Base-by-base conservation (phyloP, 805 yeast species). In the Nakazawaea populi region DNA sequence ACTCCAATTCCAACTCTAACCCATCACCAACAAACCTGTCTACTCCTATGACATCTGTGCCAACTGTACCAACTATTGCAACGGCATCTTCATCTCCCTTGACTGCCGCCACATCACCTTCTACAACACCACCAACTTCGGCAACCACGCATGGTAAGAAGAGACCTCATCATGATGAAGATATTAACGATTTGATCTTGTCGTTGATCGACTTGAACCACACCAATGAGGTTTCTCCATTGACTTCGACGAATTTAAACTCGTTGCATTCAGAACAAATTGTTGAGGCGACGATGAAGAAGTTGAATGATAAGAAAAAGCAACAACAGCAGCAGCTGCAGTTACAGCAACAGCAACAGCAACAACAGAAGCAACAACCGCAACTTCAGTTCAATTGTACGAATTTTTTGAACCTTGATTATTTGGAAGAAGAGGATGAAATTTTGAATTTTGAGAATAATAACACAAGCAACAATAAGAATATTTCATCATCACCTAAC, bases 181-280 rank as follows among this genome's bases (percentile, higher is more conserved):
- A 67, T 46, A 65, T 67, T 28, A 66, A 67, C 52, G 69, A 67
- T 56, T 58, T 67, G 31, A 66, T 67, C 38, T 60, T 65, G 29
- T 67, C 71, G 6, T 52, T 67, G 48, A 58, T 67, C 10, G 71
- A 67, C 53, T 56, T 67, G 38, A 65, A 58, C 43, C 69, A 64
- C 49, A 58, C 67, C 56, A 44, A 48, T 14, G 18, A 35, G 5
- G 34, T 37, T 11, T 42, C 49, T 9, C 53, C 53, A 10, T 51
- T 51, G 37, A 51, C 53, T 12, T 46, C 49, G 30, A 45, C 14
- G 14, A 45, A 45, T 30, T 42, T 50, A 35, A 42, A 46, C 27
- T 29, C 46, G 3, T 49, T 44, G 27, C 48, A 40, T 36, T 44
- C 47, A 5, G 47, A 44, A 27, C 47, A 44, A 28, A 44, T 44